Base-by-base conservation (phyloP, 2,329 filamentous ascomycete genomes). In the Alternaria viburni region DNA sequence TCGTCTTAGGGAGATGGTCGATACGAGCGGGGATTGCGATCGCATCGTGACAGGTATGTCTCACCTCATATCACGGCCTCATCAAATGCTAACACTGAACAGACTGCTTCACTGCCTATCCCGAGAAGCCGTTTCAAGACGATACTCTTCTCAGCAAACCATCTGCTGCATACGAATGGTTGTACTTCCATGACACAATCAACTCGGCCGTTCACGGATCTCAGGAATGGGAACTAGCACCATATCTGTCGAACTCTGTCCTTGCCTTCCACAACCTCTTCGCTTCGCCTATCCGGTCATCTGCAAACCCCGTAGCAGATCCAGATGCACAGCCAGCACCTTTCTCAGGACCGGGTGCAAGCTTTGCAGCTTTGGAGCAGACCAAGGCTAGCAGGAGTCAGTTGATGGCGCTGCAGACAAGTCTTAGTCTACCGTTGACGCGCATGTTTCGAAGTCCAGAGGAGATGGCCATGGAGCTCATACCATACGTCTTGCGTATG, bases 211-310 rank as follows among this genome's bases (percentile, higher is more conserved):
- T 98, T 1, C 96, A 90, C 76, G 83, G 88, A n/a, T 90, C 88
- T 62, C 95, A 97, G 77, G 94, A 97, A 59, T 99, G 96, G 92
- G 96, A 99, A 79, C 83, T 99, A 15, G 88, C 87, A 0, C 90
- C 93, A 0, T 99, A 99, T 77, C 87, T 98, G 52, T 92, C 90
- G 72, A 92, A 96, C 69, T 90, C 95, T 0, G 87, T 96, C 15
- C 86, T 98, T 2, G 96, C 93, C 4, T 97, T 97, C 75, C 96
- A 99, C 77, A 86, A 93, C 74, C 86, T 99, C 12, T 99, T 99
- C 75, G 92, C 94, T 4, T 91, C 92, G 0, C 88, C 25, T 5
- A 74, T 75, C 15, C 73, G 78, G 36, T 83, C 86, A 72, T 70
- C 61, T 17, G 70, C 83, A 6, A 81, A 85, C 1, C 81, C 83